These are phyloP conservation scores for Pseudoscleropodium purum DNA, from an alignment of 225 moss, liverwort and hornwort genomes.

Conservation along the genomic window DNA sequence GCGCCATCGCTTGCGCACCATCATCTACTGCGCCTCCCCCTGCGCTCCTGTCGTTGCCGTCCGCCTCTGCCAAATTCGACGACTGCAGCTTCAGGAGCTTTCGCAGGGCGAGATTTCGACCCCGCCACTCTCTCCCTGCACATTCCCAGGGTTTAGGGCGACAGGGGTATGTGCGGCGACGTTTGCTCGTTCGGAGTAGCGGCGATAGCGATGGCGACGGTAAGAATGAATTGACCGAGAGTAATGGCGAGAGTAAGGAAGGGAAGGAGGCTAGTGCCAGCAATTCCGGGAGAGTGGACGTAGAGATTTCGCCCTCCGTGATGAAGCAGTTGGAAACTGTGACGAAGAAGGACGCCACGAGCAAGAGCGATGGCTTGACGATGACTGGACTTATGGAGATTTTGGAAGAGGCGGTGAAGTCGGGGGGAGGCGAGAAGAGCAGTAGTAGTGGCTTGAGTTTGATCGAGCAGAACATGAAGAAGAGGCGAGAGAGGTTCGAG, in stretches of 20 bases:
- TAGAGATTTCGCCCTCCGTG: conserved; percentile 36
- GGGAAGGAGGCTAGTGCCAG: not conserved
- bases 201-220: not conserved
- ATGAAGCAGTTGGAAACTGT: conserved; percentile 23
- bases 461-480: conserved; percentile 48
- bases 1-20: not conserved
- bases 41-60: not conserved
- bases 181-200: not conserved
- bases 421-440: not conserved
- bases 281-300: conserved; percentile 12
- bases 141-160: not conserved
- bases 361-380: not conserved
- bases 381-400: conserved; percentile 18
- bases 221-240: not conserved
- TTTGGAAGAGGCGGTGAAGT: conserved; percentile 20
- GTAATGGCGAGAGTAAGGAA: not conserved
- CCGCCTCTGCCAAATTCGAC: not conserved
- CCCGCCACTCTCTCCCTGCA: not conserved
- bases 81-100: not conserved
- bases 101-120: not conserved
- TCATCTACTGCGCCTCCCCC: not conserved
- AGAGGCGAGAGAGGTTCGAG: conserved; percentile 6
- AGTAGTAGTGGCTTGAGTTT: conserved; percentile 16
- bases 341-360: not conserved
- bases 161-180: not conserved